Percentiles rank a stretch among this genome's conserved stretches.
phyloP scores from a whole-genome alignment of 331 rosid species.

The Prunus yedoensis region DNA sequence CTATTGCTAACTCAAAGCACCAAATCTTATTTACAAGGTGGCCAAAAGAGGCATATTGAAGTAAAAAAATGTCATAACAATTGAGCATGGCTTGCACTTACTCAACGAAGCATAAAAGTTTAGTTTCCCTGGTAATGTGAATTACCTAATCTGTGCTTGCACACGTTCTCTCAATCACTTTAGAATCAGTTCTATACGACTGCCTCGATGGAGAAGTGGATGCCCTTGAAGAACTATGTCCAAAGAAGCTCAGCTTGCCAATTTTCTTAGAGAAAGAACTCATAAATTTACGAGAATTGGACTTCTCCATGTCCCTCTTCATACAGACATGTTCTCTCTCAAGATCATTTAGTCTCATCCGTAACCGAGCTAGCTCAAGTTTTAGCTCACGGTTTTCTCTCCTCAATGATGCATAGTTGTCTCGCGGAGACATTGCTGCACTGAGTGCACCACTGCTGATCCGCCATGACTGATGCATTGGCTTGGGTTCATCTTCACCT shows the following conservation, averaged over 20 bases:
- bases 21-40: constrained; percentile 44
- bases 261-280: constrained; percentile 84
- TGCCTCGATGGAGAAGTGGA: constrained; percentile 89
- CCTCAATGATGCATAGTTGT: constrained; percentile 92
- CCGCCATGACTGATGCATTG: constrained; percentile 90
- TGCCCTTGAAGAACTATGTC: constrained; percentile 80
- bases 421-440: constrained; percentile 98
- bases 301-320: constrained; percentile 93
- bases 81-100: constrained; percentile 46
- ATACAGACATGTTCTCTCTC: constrained; percentile 98
- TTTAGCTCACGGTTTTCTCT: constrained; percentile 95
- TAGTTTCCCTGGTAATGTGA: constrained; percentile 17
- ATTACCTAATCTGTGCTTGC: constrained; percentile 84
- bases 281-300: constrained; percentile 81
- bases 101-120: constrained; percentile 22
- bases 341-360: constrained; percentile 92
- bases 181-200: constrained; percentile 85
- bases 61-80: constrained; percentile 25
- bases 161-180: constrained; percentile 93
- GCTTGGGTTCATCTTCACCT: constrained; percentile 80
- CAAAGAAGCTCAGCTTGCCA: constrained; percentile 71
- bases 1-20: constrained; percentile 25
- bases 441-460: constrained; percentile 92
- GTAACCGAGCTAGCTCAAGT: constrained; percentile 78
- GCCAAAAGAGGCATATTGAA: constrained; percentile 25